phyloP scores from a whole-genome alignment of 2,329 filamentous ascomycete genomes.

The Incumbomyces delicatus region DNA sequence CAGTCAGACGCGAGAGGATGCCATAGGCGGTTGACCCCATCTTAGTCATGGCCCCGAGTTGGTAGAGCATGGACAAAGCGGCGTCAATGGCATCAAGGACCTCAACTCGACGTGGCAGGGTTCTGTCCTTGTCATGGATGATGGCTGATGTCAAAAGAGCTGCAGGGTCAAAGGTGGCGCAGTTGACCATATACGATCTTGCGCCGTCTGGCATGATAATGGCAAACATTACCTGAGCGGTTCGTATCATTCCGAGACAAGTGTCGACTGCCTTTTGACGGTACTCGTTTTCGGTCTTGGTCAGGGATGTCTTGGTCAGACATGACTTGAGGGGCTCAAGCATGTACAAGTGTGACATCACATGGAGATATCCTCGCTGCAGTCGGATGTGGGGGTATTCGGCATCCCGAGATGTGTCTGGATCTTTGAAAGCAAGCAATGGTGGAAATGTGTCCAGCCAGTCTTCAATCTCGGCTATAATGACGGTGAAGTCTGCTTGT shows the following conservation, averaged over 20 bases:
- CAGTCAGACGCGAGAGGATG: too few relatives aligned
- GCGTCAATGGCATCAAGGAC: constrained; percentile 32
- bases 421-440: constrained; percentile 30
- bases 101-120: constrained; percentile 33
- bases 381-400: constrained; percentile 35
- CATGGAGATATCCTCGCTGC: constrained; percentile 39
- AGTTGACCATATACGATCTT: constrained; percentile 42
- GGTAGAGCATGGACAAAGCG: constrained; percentile 27
- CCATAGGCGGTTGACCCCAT: too few relatives aligned
- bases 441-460: constrained; percentile 38
- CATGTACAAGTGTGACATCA: constrained; percentile 36
- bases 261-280: constrained; percentile 36
- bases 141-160: constrained; percentile 43
- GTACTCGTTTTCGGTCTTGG: constrained; percentile 29
- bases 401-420: constrained; percentile 35
- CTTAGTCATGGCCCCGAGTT: background rate
- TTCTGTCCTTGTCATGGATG: constrained; percentile 38
- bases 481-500: constrained; percentile 10
- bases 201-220: constrained; percentile 33
- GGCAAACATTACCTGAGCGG: constrained; percentile 35
- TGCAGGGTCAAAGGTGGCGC: constrained; percentile 43
- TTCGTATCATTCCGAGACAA: constrained; percentile 34
- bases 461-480: constrained; percentile 30
- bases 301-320: constrained; percentile 31
- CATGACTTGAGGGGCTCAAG: constrained; percentile 39